Percentiles rank a stretch among this genome's conserved stretches.
These are phyloP conservation scores for Penstemon barbatus DNA, from an alignment of 257 asterid genomes.

Conservation along the genomic window DNA sequence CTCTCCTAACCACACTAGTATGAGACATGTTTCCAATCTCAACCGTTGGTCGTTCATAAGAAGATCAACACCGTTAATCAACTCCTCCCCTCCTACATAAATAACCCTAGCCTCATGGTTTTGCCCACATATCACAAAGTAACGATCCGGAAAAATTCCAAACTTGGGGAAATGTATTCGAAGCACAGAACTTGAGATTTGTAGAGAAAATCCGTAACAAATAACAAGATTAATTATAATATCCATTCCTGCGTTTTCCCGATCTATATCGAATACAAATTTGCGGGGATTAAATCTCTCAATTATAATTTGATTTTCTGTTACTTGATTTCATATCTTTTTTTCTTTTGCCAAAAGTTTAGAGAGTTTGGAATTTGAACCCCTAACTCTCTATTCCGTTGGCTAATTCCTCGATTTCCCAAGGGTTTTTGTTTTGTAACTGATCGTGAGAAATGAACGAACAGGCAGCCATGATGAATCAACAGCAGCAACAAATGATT, in stretches of 20 bases:
- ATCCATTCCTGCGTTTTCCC: neutral
- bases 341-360: neutral
- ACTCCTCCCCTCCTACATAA: constrained; percentile 2
- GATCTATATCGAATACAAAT: neutral
- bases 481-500: constrained; percentile 39
- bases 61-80: constrained; percentile 22
- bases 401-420: neutral
- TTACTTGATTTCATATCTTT: neutral
- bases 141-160: too few relatives aligned
- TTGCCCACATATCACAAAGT: neutral
- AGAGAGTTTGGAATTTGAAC: constrained; percentile 8
- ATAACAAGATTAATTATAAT: neutral
- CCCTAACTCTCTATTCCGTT: neutral
- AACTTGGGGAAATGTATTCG: neutral
- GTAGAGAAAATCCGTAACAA: neutral
- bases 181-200: neutral
- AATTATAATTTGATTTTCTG: constrained; percentile 7
- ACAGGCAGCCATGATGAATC: constrained; percentile 57
- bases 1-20: constrained; percentile 17
- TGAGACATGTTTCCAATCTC: constrained; percentile 32
- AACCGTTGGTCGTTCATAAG: constrained; percentile 23
- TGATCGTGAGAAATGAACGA: constrained; percentile 55
- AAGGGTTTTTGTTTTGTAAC: neutral
- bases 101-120: neutral
- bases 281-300: neutral